Base-by-base conservation (phyloP, 2,329 filamentous ascomycete species). In the Chrysosporium queenslandicum region DNA sequence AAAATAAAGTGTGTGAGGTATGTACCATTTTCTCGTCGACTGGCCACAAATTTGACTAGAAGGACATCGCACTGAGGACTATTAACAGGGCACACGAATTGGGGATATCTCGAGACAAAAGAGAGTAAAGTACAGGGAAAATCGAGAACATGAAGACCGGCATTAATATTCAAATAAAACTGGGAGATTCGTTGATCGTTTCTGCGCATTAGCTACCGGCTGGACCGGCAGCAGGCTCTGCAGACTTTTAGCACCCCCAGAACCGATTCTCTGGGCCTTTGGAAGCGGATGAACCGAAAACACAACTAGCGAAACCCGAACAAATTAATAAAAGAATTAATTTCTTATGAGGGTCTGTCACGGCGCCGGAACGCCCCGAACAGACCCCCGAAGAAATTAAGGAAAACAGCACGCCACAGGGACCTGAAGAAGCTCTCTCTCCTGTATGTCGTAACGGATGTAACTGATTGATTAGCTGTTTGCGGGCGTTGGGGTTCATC, bases 351-450 rank as follows among this genome's bases (percentile, higher is more conserved):
- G 47, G 59, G 48, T 53, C 61, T 64, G 50, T 58, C 62, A 48
- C 64, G 62, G 43, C 67, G 65, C 53, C 69, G 68, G 63, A 70
- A 68, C 23, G 64, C 63, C 21, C 65, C 59, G 58, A 71, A 70
- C 27, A 71, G 56, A 25, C 64, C 61, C 30, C 68, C 68, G 54
- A 71, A 66, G 59, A 71, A 67, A 55, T 63, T 65, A 45, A 62
- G 61, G 61, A 70, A 70, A 41, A 71, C 64, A 36, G 67, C 64
- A 46, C 67, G 68, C 58, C 69, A 62, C 53, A 71, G 60, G 48
- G 63, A 63, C 58, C 65, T 69, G 59, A 71, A 63, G 64, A 69
- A 71, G 57, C 63, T 68, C 48, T 70, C 66, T 50, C 62, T 59
- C 60, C 66, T 64, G 18, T 54, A 50, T 55, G 61, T 60, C 57